Conservation (phyloP, 2,329 filamentous ascomycete genomes). For the Cercospora beticola region DNA sequence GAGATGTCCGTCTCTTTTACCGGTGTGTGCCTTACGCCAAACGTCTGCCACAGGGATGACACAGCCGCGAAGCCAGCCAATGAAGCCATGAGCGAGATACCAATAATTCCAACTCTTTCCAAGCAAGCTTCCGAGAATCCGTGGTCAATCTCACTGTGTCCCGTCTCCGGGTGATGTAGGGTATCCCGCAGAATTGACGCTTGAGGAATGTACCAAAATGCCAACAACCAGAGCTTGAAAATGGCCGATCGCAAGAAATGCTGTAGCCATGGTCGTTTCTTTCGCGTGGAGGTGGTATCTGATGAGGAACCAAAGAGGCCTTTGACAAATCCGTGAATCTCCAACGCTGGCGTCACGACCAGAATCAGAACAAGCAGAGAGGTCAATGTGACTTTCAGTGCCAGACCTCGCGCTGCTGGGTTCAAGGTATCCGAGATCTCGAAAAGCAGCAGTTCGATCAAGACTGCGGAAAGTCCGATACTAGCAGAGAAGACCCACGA, state of each 20-base stretch:
- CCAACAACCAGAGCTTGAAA: constrained; percentile 67
- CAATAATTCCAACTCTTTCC: constrained; percentile 75
- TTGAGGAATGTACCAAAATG: constrained; percentile 64
- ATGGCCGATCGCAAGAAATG: constrained; percentile 56
- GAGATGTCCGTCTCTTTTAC: constrained; percentile 67
- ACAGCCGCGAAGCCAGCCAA: constrained; percentile 90
- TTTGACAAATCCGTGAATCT: constrained; percentile 57
- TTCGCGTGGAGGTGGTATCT: constrained; percentile 60
- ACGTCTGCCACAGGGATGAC: constrained; percentile 81
- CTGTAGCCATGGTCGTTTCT: constrained; percentile 54
- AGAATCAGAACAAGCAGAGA: constrained; percentile 71
- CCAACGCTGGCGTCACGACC: constrained; percentile 73
- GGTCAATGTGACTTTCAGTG: constrained; percentile 68
- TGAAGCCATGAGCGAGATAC: constrained; percentile 81
- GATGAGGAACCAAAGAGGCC: constrained; percentile 61
- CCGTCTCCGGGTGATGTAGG: constrained; percentile 44
- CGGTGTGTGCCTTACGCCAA: constrained; percentile 63
- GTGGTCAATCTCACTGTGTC: constrained; percentile 40
- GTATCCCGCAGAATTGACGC: constrained; percentile 37
- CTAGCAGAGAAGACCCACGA: constrained; percentile 69
- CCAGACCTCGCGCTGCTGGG: constrained; percentile 64
- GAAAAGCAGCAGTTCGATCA: constrained; percentile 78
- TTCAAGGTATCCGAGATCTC: constrained; percentile 78
- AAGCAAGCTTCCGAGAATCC: constrained; percentile 57
- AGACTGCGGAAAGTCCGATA: constrained; percentile 71